Conservation (phyloP, 176 grass and related monocot genomes). For the Thalia dealbata region DNA sequence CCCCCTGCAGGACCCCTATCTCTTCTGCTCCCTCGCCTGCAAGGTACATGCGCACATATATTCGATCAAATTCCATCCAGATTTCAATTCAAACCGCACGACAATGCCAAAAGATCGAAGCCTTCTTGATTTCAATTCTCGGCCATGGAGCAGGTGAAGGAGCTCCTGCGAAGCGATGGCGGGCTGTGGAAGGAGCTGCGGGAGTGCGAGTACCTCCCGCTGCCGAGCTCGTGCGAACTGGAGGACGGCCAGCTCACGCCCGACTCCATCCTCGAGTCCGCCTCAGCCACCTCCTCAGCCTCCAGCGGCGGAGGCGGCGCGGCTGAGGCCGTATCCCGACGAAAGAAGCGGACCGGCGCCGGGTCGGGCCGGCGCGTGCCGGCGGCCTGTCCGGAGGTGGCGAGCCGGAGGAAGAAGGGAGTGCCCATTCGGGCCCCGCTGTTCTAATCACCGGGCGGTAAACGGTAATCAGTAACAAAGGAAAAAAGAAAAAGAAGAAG, state of each 20-base stretch:
- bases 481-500: too few relatives aligned
- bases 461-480: neutral
- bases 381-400: neutral
- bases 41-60: too few relatives aligned
- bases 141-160: conserved; percentile 24
- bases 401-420: conserved; percentile 37
- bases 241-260: conserved; percentile 33
- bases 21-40: conserved; percentile 40
- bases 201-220: conserved; percentile 36
- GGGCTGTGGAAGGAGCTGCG: conserved; percentile 29
- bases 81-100: neutral
- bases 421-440: conserved; percentile 33
- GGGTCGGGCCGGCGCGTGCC: neutral
- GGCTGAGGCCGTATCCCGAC: neutral
- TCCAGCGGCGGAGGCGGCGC: neutral
- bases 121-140: neutral
- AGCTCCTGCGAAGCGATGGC: conserved; percentile 17
- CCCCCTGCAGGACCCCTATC: conserved; percentile 29
- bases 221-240: conserved; percentile 22
- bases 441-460: conserved; percentile 14
- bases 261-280: conserved; percentile 27
- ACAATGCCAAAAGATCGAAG: too few relatives aligned
- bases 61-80: neutral
- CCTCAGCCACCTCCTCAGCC: conserved; percentile 20
- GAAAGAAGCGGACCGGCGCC: neutral